Evolutionary conservation across 2,329 filamentous ascomycete genomes (phyloP), one percentile per base, ranked within the genome.

Genomic region (Venturia aucupariae): DNA sequence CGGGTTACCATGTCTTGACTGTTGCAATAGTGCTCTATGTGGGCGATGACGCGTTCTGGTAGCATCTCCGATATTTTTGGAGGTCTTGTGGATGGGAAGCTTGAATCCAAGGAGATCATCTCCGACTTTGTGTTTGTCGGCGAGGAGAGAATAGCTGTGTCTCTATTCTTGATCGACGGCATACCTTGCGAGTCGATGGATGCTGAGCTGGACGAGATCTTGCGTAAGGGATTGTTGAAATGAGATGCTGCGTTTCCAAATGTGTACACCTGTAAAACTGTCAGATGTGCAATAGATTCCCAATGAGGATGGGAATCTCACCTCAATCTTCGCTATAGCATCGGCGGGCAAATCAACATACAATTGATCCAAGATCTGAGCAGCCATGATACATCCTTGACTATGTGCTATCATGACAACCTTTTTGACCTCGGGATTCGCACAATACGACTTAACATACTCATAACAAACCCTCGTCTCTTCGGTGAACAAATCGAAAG

Each of bases 11-110:
- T 89, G 69, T 94, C 90, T n/a, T 80, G 82, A 10, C 82, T 82
- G 71, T 92, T 89, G 2, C 86, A 87, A 70, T 92, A 94, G 73
- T 94, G 90, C 74, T 94, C 90, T 44, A 93, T 86, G 68, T 92
- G 81, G 6, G 82, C 80, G 62, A 93, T 86, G 3, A 83, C 82
- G 27, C 61, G 42, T 46, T 63, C 44, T 15, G 61, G 61, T 7
- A 63, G 61, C 61, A 63, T 55, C 24, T 55, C 44, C 1, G 27
- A 35, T 10, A 63, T 46, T 39, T 62, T 62, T 2, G 30, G 27
- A n/a, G 39, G 60, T 15, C 46, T 51, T 55, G 46, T 38, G 42
- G 61, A 42, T 17, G n/a, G 22, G 38, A 61, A 61, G 59, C 24
- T 17, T 35, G 32, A n/a, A 39, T 42, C 24, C 11, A 15, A 17